Evolutionary conservation across 108 stramenopile species (phyloP).

Genomic region (Cyclostephanos invisitatus): DNA sequence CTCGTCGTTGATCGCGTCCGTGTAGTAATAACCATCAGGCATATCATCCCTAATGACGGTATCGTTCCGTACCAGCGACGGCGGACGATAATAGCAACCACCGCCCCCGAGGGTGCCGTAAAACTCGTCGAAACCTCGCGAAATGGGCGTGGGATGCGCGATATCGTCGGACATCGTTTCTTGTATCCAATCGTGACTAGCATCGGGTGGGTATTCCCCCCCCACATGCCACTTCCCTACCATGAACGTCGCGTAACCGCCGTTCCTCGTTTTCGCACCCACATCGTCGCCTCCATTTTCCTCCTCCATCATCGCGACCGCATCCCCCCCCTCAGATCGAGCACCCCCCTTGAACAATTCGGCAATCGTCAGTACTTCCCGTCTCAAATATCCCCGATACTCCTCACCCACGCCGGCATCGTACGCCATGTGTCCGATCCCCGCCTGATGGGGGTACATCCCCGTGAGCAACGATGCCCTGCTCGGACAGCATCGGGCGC

Average conservation of each 20-base stretch:
- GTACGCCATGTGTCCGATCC: conserved; percentile 53
- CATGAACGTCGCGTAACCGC: conserved; percentile 42
- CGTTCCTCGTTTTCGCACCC: not conserved
- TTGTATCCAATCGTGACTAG: conserved; percentile 43
- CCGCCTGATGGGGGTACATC: conserved; percentile 51
- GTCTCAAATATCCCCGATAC: conserved; percentile 46
- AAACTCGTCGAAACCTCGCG: conserved; percentile 47
- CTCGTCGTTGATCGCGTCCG: conserved; percentile 54
- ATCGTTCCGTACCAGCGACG: conserved; percentile 41
- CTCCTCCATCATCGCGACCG: not conserved
- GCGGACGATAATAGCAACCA: conserved; percentile 50
- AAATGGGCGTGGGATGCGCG: conserved; percentile 40
- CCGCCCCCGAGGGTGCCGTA: conserved; percentile 54
- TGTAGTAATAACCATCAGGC: conserved; percentile 51
- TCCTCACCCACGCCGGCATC: conserved; percentile 47
- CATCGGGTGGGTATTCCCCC: conserved; percentile 53
- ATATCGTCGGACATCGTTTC: conserved; percentile 34
- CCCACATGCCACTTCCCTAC: conserved; percentile 54
- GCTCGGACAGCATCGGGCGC: conserved; percentile 50
- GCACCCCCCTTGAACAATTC: conserved; percentile 19
- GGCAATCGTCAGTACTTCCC: conserved; percentile 40
- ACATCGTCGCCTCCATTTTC: not conserved
- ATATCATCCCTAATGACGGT: conserved; percentile 30
- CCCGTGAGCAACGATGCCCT: conserved; percentile 47
- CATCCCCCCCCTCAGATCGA: not conserved